A percentile compares a stretch with the other conserved stretches of the same genome.
phyloP scores from a whole-genome alignment of 257 asterid species.

The Scutellaria minor region DNA sequence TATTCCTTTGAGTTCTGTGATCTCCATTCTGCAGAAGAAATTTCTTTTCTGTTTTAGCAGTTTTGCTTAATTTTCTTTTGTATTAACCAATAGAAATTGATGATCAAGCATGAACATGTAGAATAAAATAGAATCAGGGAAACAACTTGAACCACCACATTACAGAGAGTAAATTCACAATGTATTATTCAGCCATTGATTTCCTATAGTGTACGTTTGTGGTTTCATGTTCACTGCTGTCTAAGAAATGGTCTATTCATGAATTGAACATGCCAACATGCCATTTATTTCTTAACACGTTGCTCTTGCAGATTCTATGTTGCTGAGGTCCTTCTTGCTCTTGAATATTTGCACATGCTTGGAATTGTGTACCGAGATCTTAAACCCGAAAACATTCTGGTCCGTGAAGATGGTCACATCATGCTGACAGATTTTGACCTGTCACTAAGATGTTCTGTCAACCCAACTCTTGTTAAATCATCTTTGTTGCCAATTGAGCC shows the following conservation, averaged over 20 bases:
- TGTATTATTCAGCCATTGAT: not conserved
- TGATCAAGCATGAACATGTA: slow-evolving; percentile 20
- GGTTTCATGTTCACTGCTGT: not conserved
- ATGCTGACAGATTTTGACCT: slow-evolving; percentile 86
- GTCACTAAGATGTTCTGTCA: slow-evolving; percentile 70
- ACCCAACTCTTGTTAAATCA: slow-evolving; percentile 61
- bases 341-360: slow-evolving; percentile 81
- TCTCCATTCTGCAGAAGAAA: not conserved
- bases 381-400: slow-evolving; percentile 75
- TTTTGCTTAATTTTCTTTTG: slow-evolving; percentile 6
- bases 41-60: not conserved
- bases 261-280: not conserved
- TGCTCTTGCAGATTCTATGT: slow-evolving; percentile 66
- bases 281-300: slow-evolving; percentile 7
- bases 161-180: not conserved
- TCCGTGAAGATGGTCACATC: slow-evolving; percentile 82
- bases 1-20: not conserved
- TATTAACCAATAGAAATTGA: not conserved
- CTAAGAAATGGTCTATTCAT: not conserved
- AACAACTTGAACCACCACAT: not conserved
- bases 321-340: slow-evolving; percentile 77
- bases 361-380: slow-evolving; percentile 78
- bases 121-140: slow-evolving; percentile 4
- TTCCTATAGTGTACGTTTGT: not conserved
- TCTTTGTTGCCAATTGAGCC: slow-evolving; percentile 50